Conservation (phyloP, 176 grass and related monocot species). For the Paspalum vaginatum region DNA sequence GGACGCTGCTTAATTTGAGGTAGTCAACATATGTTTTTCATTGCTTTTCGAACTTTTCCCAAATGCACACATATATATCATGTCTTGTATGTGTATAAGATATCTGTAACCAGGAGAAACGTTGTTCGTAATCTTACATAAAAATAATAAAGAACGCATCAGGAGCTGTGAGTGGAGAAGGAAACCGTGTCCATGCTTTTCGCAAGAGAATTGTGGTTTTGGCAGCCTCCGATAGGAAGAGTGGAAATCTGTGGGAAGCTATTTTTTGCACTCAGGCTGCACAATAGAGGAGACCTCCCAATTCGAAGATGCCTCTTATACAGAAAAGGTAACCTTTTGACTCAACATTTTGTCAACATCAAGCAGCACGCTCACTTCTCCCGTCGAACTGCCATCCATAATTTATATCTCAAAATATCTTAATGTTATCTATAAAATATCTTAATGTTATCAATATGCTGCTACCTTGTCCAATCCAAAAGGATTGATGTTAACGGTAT, state of each 20-base stretch:
- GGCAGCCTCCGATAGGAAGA: neutral
- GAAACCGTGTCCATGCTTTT: neutral
- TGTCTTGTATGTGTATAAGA: neutral
- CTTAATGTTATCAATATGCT: no score
- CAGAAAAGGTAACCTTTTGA: neutral
- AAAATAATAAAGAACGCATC: no score
- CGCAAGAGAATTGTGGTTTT: neutral
- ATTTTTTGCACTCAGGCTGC: neutral
- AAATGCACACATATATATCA: no score
- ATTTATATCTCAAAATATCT: neutral
- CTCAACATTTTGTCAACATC: slow-evolving; percentile 29
- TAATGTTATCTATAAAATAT: neutral
- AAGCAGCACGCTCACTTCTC: slow-evolving; percentile 29
- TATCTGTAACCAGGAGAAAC: neutral
- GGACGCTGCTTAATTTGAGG: no score
- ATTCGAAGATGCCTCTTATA: neutral
- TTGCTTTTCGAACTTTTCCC: no score
- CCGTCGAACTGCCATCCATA: slow-evolving; percentile 27
- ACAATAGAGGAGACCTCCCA: neutral
- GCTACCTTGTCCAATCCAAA: slow-evolving; percentile 23
- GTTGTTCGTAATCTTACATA: no score
- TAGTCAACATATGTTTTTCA: no score
- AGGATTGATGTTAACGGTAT: slow-evolving; percentile 12
- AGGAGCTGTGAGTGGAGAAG: neutral
- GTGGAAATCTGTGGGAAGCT: neutral